Conservation (phyloP, 495 filamentous ascomycete genomes). For the Paragyromitra xinjiangensis region DNA sequence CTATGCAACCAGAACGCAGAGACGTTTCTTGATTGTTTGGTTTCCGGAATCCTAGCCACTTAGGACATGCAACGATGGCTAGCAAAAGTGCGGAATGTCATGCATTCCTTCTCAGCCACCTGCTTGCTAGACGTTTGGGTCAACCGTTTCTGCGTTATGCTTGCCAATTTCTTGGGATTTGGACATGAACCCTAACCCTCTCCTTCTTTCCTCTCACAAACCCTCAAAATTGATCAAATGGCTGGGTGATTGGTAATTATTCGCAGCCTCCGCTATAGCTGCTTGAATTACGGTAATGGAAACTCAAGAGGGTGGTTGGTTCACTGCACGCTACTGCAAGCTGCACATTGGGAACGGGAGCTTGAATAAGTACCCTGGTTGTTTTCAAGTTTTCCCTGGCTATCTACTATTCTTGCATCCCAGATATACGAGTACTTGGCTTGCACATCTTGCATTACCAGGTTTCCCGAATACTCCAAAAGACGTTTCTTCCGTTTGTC, state of each 20-base stretch:
- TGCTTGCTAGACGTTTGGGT: conserved; percentile 3
- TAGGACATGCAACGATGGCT: conserved; percentile 25
- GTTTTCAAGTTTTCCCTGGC: conserved; percentile 44
- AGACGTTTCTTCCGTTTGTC: conserved; percentile 46
- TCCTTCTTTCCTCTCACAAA: conserved; percentile 1
- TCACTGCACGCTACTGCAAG: conserved; percentile 32
- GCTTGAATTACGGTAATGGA: conserved; percentile 8
- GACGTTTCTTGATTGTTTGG: conserved; percentile 39
- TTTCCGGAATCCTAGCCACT: conserved; percentile 48
- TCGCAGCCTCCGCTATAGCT: conserved; percentile 35
- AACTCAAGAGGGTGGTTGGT: conserved; percentile 42
- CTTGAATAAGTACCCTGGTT: conserved; percentile 53
- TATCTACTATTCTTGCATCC: conserved; percentile 46
- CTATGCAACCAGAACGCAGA: conserved; percentile 50
- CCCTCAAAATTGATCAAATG: conserved; percentile 1
- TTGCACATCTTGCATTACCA: conserved; percentile 32
- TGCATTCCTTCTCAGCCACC: conserved; percentile 46
- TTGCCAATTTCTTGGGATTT: conserved; percentile 16
- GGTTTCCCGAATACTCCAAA: conserved; percentile 31
- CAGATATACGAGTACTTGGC: conserved; percentile 31
- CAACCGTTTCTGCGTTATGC: conserved; percentile 20
- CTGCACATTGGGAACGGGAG: conserved; percentile 46
- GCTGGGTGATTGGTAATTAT: conserved; percentile 37
- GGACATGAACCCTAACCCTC: conserved; percentile 17
- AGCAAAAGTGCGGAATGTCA: conserved; percentile 34